Base-by-base conservation (phyloP, 352 stramenopile genomes). In the Globisporangium okanoganense region DNA sequence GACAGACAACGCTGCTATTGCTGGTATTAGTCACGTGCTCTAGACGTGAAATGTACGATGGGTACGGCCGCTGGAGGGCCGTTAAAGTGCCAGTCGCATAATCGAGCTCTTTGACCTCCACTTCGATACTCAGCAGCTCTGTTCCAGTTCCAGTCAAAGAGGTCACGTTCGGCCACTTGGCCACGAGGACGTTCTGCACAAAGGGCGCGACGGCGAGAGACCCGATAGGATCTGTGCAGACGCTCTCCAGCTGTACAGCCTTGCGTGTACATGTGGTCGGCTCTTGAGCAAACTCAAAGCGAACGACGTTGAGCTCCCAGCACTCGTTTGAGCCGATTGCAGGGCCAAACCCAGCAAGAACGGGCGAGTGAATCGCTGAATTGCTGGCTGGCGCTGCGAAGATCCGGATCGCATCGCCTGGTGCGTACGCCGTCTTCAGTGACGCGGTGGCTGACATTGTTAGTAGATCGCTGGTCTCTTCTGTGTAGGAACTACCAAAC, bases 351-450 rank as follows among this genome's bases (percentile, higher is more conserved):
- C 66, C 69, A 25, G 67, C 41, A 0, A 83, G 56, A 13, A 62
- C 49, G 0, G 74, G 67, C 4, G 64, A 56, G 4, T 29, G 49
- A 5, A 75, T 64, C 1, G 49, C 43, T 12, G 43, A 36, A 8
- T 16, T 36, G 16, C 50, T 56, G 0, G 49, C 18, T 5, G 71
- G 58, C 1, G 29, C n/a, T 4, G 64, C 18, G 25, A 79, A 79
- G 6, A 76, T 65, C 24, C 51, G 58, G 56, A 83, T 72, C n/a
- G 52, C 27, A 25, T 83, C 75, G 0, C 75, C 75, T 10, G 61
- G 67, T 0, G 51, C 14, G 55, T 78, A 81, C 18, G 51, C 51
- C 0, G 24, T 40, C 36, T 41, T 67, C 5, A 29, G 33, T 3
- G n/a, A 16, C 10, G 31, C 41, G 9, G 29, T 29, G 16, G 20